Base-by-base conservation (phyloP, 177 flowering plant species). In the Vitis hybrid region DNA sequence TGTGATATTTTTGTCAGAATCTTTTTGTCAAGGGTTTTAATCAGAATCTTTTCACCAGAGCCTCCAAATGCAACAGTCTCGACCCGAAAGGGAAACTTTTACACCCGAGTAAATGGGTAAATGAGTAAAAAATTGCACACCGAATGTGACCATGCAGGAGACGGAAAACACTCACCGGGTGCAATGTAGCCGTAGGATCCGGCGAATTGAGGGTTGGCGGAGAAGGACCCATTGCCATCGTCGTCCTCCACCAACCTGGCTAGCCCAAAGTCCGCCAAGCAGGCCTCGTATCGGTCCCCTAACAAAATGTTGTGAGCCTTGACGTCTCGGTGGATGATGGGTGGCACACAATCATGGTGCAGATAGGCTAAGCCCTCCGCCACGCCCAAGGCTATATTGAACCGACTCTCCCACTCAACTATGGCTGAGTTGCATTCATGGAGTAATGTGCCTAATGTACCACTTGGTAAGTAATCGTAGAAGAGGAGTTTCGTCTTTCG, bases 161-260 rank as follows among this genome's bases (percentile, higher is more conserved):
- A 26, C 29, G 29, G 29, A 3, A 26, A 20, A 62, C 51, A 75
- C 77, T 72, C 62, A 92, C 98, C 98, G 1, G 98, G 98, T 1
- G 97, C 97, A 50, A 94, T 85, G 85, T 94, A 94, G 71, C 98
- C 98, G 61, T 87, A 94, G 2, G 98, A 92, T 19, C 98, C 97
- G 10, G 97, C 97, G 63, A 94, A 83, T 49, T 88, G 87, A 0
- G 97, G 95, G 70, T 81, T 79, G 0, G 83, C 78, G 5, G 85
- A 74, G 48, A 80, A 77, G 1, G 92, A 75, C 9, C 73, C 70
- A 26, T 66, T 76, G 10, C 45, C 45, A 39, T 69, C 70, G 10
- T 82, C 82, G 14, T 81, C 85, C 56, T 86, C 90, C 4, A 90
- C 80, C 9, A 87, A 78, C 76, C 90, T 76, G 6, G 98, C 98